These are phyloP conservation scores for Pythium sukuiense DNA, from an alignment of 352 stramenopile genomes.

Conservation along the genomic window DNA sequence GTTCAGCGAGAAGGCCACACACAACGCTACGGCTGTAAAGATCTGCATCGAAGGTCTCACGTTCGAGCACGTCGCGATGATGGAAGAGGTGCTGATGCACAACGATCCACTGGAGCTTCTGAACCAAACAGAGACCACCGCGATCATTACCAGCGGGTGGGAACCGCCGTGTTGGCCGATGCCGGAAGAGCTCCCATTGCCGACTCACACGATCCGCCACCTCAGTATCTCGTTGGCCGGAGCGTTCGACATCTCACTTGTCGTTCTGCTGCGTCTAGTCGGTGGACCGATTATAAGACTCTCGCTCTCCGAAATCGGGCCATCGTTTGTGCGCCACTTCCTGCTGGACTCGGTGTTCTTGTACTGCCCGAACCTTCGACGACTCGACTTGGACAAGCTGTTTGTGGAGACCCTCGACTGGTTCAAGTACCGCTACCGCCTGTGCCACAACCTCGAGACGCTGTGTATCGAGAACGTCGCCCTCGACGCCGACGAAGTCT, in stretches of 20 bases:
- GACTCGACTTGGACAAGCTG: neutral
- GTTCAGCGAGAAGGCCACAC: constrained; percentile 14
- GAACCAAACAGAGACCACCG: neutral
- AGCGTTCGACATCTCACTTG: neutral
- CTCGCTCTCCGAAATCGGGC: neutral
- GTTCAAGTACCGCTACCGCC: neutral
- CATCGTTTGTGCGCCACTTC: neutral
- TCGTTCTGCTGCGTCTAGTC: neutral
- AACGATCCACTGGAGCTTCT: constrained; percentile 14
- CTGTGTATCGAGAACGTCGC: too few species aligned
- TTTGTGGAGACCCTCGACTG: neutral
- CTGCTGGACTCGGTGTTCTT: neutral
- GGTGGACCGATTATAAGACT: neutral
- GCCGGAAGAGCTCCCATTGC: neutral
- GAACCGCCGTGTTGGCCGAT: neutral
- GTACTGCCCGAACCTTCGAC: neutral
- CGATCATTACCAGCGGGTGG: neutral
- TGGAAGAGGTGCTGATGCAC: constrained; percentile 7
- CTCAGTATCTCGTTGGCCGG: neutral
- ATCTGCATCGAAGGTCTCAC: constrained; percentile 8
- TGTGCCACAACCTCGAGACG: neutral
- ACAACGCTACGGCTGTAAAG: neutral
- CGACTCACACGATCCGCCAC: constrained; percentile 7
- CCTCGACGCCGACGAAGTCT: too few species aligned
- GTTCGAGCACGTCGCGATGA: neutral